Evolutionary conservation across 495 filamentous ascomycete species (phyloP).

Genomic region (Penicillium pulvis): DNA sequence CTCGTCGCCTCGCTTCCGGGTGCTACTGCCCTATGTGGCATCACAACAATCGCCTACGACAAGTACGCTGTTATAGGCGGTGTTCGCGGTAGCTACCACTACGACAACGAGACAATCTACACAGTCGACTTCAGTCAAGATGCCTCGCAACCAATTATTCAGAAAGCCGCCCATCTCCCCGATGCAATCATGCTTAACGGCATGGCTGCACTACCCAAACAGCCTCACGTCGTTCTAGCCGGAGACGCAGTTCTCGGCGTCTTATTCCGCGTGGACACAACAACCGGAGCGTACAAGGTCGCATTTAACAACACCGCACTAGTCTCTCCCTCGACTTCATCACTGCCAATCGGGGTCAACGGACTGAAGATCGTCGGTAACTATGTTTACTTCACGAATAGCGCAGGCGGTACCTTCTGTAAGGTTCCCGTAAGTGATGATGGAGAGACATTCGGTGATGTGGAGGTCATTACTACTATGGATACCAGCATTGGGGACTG

Average conservation of each 20-base stretch:
- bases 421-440: conserved; percentile 27
- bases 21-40: conserved; percentile 35
- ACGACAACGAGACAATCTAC: conserved; percentile 30
- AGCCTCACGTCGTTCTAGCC: conserved; percentile 26
- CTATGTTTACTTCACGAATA: conserved; percentile 47
- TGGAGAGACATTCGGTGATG: conserved; percentile 24
- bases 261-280: conserved; percentile 43
- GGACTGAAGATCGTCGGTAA: conserved; percentile 34
- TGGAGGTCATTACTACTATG: conserved; percentile 25
- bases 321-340: conserved; percentile 14
- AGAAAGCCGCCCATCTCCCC: conserved; percentile 31
- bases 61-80: conserved; percentile 41
- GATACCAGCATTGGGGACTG: conserved; percentile 8
- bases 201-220: conserved; percentile 27
- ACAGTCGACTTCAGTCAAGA: conserved; percentile 36
- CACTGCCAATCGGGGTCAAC: conserved; percentile 42
- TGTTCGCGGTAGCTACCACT: conserved; percentile 32
- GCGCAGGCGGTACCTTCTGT: conserved; percentile 35
- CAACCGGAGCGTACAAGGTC: conserved; percentile 35
- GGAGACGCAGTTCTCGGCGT: conserved; percentile 42
- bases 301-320: conserved; percentile 27
- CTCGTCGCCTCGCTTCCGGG: conserved; percentile 42
- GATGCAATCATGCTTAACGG: conserved; percentile 45
- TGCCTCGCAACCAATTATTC: conserved; percentile 18
- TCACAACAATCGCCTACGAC: conserved; percentile 40